Base-by-base conservation (phyloP, 441 rosid genomes). In the Pelargonium australe region DNA sequence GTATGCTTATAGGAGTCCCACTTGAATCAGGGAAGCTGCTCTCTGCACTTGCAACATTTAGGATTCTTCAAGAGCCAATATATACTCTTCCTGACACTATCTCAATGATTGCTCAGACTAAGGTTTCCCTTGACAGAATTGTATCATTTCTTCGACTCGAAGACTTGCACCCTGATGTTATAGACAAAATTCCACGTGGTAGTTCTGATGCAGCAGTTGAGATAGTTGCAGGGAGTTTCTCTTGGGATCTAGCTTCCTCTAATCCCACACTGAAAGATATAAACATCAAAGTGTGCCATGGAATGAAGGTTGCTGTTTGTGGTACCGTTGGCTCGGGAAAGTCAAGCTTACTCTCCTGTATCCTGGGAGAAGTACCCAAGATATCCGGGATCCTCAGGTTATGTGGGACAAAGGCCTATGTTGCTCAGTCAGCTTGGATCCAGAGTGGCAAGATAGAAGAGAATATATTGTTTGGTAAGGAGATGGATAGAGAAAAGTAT, bases 361-460 rank as follows among this genome's bases (percentile, higher is more conserved):
- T 86, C 45, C 73, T 87, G 43, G 91, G 87, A 37, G 89, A 85
- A 77, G 69, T 85, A 28, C 85, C 92, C 2, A 85, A 81, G 74
- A 61, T 80, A 66, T 85, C 92, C 0, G 88, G 89, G 19, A 69
- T 74, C 7, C 17, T 82, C 13, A 84, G 73, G 72, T 13, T 85
- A 41, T 83, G 83, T 64, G 97, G 97, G 53, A 76, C 77, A 47
- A 85, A 86, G 78, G 97, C 96, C 14, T 91, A 85, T 55, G 89
- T 87, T 72, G 80, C 96, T 53, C 97, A 89, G 74, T 87, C 96
- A n/a, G 89, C 97, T 19, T 92, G 98, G 97, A 90, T 89, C 68
- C 95, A 87, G 76, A 89, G 96, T 66, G 90, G 96, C 53, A 89
- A 76, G 75, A 83, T 90, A 23, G 91, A 86, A 73, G 94, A 87